These are phyloP conservation scores for Alternaria triticina DNA, from an alignment of 2,329 filamentous ascomycete species.

Conservation along the genomic window DNA sequence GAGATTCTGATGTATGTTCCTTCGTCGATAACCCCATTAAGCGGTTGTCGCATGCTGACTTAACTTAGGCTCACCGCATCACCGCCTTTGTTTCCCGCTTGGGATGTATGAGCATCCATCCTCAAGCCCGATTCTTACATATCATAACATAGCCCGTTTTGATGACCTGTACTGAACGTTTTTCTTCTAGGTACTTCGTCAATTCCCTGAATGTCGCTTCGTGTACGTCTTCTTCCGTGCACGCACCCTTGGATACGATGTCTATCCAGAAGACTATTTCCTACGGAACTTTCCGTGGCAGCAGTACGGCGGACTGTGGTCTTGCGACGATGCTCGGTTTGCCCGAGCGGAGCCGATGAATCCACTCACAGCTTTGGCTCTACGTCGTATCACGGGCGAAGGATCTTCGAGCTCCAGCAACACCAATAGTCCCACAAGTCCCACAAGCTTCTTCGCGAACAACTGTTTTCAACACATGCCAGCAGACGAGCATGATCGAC, in stretches of 20 bases:
- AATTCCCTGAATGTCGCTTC: constrained; percentile 46
- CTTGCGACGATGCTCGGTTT: constrained; percentile 47
- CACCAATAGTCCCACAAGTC: constrained; percentile 21
- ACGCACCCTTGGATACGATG: constrained; percentile 46
- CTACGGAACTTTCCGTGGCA: constrained; percentile 48
- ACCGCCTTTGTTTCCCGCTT: constrained; percentile 48
- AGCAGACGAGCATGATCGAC: background rate
- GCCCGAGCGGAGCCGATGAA: constrained; percentile 36
- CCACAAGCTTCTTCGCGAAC: constrained; percentile 22
- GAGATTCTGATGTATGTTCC: constrained; percentile 75
- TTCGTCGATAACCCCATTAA: too few relatives aligned
- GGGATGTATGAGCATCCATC: constrained; percentile 47
- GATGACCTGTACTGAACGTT: constrained; percentile 31
- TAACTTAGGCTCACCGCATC: constrained; percentile 42
- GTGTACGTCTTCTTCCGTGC: constrained; percentile 49
- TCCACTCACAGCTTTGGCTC: constrained; percentile 29
- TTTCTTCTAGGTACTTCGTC: constrained; percentile 40
- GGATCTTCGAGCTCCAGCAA: constrained; percentile 23
- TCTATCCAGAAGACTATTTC: constrained; percentile 49
- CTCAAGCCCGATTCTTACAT: constrained; percentile 2
- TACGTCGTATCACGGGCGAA: constrained; percentile 40
- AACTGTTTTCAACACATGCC: constrained; percentile 15
- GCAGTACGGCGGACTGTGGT: constrained; percentile 47
- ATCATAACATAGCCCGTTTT: background rate
- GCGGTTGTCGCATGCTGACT: constrained; percentile 5